Evolutionary conservation across 805 yeast genomes (phyloP).

Genomic region (Helenozyma rhizophorensis): DNA sequence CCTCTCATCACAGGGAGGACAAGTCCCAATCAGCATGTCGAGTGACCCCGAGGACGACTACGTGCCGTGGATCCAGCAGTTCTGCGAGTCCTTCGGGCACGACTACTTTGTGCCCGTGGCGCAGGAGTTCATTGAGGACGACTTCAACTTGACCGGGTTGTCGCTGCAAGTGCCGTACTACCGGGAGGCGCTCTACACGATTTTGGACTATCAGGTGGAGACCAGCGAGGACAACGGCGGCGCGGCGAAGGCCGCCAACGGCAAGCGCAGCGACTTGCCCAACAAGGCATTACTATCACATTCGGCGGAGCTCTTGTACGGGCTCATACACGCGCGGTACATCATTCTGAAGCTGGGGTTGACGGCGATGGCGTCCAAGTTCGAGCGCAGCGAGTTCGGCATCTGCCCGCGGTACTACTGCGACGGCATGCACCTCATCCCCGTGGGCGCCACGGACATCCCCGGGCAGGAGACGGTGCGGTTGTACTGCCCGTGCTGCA

Average conservation of each 20-base stretch:
- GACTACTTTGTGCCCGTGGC: constrained; percentile 91
- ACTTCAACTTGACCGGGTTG: constrained; percentile 90
- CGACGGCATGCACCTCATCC: constrained; percentile 84
- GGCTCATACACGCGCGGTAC: constrained; percentile 89
- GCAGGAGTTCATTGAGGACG: constrained; percentile 92
- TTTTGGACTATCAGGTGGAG: constrained; percentile 73
- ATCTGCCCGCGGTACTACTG: constrained; percentile 87
- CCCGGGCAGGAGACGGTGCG: constrained; percentile 92
- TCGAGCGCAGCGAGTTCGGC: constrained; percentile 85
- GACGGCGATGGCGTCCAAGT: constrained; percentile 89
- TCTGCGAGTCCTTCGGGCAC: constrained; percentile 74
- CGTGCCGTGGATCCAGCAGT: constrained; percentile 80
- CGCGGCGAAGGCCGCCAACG: constrained; percentile 3
- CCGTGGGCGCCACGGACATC: constrained; percentile 86
- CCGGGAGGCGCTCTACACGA: constrained; percentile 85
- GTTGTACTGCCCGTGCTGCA: constrained; percentile 90
- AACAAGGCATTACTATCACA: constrained; percentile 77
- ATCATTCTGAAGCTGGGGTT: constrained; percentile 86
- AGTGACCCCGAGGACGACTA: constrained; percentile 48
- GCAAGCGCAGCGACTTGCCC: constrained; percentile 53
- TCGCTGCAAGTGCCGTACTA: constrained; percentile 83
- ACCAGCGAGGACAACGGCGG: constrained; percentile 32
- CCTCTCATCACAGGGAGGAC: too few species aligned
- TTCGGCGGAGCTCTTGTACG: constrained; percentile 88
- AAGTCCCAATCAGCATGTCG: constrained; percentile 23